phyloP scores from a whole-genome alignment of 1,284 basidiomycete species.

The Ceratobasidium theobromae region DNA sequence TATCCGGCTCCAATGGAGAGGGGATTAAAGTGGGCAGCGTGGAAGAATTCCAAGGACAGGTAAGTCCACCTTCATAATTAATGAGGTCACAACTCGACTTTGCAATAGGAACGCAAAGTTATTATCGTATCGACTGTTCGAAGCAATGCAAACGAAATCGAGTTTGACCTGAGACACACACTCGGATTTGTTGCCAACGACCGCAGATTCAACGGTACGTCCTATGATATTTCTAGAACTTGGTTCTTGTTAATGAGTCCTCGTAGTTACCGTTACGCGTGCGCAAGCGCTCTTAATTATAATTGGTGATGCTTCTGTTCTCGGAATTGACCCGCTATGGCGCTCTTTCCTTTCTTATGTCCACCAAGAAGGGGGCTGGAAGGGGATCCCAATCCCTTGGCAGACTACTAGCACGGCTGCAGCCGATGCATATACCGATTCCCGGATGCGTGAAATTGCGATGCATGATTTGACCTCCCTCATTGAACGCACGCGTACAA shows the following conservation, averaged over 20 bases:
- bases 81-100: background rate
- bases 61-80: slow-evolving; percentile 38
- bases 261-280: slow-evolving; percentile 57
- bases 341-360: slow-evolving; percentile 56
- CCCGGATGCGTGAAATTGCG: slow-evolving; percentile 28
- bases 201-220: slow-evolving; percentile 62
- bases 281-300: slow-evolving; percentile 60
- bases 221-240: background rate
- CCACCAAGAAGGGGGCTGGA: slow-evolving; percentile 51
- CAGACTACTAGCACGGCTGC: slow-evolving; percentile 47
- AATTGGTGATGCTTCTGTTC: slow-evolving; percentile 56
- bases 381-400: slow-evolving; percentile 53
- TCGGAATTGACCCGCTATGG: slow-evolving; percentile 56
- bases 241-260: slow-evolving; percentile 41
- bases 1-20: slow-evolving; percentile 44
- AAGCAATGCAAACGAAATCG: slow-evolving; percentile 57
- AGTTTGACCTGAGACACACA: slow-evolving; percentile 50
- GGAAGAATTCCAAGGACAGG: slow-evolving; percentile 65
- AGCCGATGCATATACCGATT: slow-evolving; percentile 32
- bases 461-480: slow-evolving; percentile 34
- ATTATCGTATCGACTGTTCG: slow-evolving; percentile 65
- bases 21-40: slow-evolving; percentile 57
- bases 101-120: slow-evolving; percentile 52
- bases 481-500: slow-evolving; percentile 45
- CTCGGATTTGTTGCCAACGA: slow-evolving; percentile 61